Base-by-base conservation (phyloP, 129 eudicot genomes). In the Chrysanthemum lavandulifolium region DNA sequence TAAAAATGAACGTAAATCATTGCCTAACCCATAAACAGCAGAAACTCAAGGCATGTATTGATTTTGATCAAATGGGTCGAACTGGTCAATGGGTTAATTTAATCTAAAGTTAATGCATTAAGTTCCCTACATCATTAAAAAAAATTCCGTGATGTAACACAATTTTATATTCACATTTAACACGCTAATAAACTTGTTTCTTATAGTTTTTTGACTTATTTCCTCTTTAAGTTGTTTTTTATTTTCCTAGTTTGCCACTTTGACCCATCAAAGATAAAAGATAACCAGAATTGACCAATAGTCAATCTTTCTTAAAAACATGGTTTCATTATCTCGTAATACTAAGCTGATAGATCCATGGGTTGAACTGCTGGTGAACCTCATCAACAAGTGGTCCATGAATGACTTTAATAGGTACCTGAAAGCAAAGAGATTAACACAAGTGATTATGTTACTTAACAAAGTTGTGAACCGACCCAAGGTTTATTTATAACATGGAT, bases 371-470 rank as follows among this genome's bases (percentile, higher is more conserved):
- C 77, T 93, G 98, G 76, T 87, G 95, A 80, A 89, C 84, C 77
- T 93, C 98, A 82, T 93, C 92, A 27, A 89, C 91, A 68, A 93
- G 88, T 48, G 91, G 88, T 68, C 98, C 98, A 58, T 87, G 90
- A 12, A 79, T 73, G 79, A 93, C 85, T 75, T 82, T 80, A 18
- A 89, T 51, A 2, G 98, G 89, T 79, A 87, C 91, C 97, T 91
- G 78, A 67, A 83, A 33, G 15, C 27, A 31, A 47, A 82, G 56
- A 45, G 61, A 68, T 57, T 27, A 62, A 13, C 4, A 55, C n/a
- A 60, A 57, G 49, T 43, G 78, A 62, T 64, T 18, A 49, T 67
- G 50, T 57, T 52, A 29, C 58, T 54, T 63, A 29, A 58, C 60
- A 61, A n/a, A 52, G 55, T 58, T 14, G 60, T 13, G 11, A 16